phyloP scores from a whole-genome alignment of 2,329 filamentous ascomycete species.

The Sarocladium oryzae region DNA sequence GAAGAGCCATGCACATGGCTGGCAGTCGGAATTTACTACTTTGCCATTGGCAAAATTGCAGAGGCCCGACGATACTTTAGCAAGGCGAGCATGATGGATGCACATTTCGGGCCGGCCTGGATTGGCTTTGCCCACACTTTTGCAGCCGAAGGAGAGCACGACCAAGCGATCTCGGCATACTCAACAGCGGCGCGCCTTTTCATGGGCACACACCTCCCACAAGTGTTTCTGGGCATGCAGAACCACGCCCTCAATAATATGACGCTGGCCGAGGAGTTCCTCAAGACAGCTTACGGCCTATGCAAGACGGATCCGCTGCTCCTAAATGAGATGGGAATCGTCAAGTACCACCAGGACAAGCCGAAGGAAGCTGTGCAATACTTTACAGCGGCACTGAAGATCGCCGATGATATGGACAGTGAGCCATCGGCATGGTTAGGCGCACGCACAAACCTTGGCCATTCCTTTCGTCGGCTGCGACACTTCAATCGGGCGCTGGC shows the following conservation, averaged over 20 bases:
- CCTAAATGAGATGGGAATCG: slow-evolving; percentile 91
- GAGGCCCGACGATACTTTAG: slow-evolving; percentile 95
- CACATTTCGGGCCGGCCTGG: slow-evolving; percentile 95
- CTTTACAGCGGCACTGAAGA: slow-evolving; percentile 69
- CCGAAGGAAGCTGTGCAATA: slow-evolving; percentile 68
- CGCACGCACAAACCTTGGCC: slow-evolving; percentile 81
- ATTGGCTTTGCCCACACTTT: slow-evolving; percentile 99
- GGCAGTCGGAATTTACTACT: slow-evolving; percentile 92
- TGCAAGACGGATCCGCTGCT: slow-evolving; percentile 83
- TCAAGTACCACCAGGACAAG: slow-evolving; percentile 87
- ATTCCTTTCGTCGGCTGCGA: slow-evolving; percentile 71
- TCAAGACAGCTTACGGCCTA: slow-evolving; percentile 78
- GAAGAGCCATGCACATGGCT: slow-evolving; percentile 90
- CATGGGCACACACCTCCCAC: slow-evolving; percentile 92
- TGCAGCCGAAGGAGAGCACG: slow-evolving; percentile 93
- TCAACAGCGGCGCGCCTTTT: slow-evolving; percentile 91
- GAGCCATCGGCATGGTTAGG: slow-evolving; percentile 78
- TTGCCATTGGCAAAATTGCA: slow-evolving; percentile 79
- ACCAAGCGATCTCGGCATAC: slow-evolving; percentile 96
- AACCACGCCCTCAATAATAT: slow-evolving; percentile 95
- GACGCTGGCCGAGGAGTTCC: slow-evolving; percentile 86
- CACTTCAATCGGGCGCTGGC: slow-evolving; percentile 64
- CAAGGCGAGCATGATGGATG: slow-evolving; percentile 95
- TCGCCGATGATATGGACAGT: slow-evolving; percentile 75
- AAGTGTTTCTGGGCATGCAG: slow-evolving; percentile 97